Evolutionary conservation across 306 rosid genomes (phyloP).

Genomic region (Hippophae gyantsensis): DNA sequence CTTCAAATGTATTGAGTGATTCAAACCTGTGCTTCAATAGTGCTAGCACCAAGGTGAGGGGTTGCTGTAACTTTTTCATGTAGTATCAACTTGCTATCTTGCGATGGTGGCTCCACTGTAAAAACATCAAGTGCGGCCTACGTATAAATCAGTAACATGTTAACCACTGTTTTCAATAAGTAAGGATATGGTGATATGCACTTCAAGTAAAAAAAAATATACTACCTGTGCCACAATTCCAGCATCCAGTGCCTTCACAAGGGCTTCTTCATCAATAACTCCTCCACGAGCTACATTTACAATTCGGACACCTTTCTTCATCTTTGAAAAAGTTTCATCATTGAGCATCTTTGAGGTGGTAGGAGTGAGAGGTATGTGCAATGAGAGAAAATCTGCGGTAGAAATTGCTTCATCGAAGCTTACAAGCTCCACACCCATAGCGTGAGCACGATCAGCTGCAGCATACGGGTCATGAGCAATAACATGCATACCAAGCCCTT

Average conservation of each 20-base stretch:
- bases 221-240: slow-evolving; percentile 57
- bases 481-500: slow-evolving; percentile 67
- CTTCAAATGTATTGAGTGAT: slow-evolving; percentile 4
- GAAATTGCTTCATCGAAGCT: slow-evolving; percentile 51
- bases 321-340: slow-evolving; percentile 47
- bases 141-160: slow-evolving; percentile 4
- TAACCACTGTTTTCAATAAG: not conserved
- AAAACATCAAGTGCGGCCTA: slow-evolving; percentile 74
- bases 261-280: slow-evolving; percentile 65
- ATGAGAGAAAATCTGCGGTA: slow-evolving; percentile 58
- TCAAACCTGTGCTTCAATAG: slow-evolving; percentile 57
- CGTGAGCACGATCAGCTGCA: slow-evolving; percentile 56
- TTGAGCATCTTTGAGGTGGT: slow-evolving; percentile 54
- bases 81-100: slow-evolving; percentile 33
- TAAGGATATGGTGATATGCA: not conserved
- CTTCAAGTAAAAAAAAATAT: not conserved
- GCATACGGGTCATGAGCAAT: slow-evolving; percentile 65
- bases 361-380: slow-evolving; percentile 68
- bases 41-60: slow-evolving; percentile 76
- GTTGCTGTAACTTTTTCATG: slow-evolving; percentile 50
- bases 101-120: slow-evolving; percentile 57
- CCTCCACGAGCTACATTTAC: slow-evolving; percentile 73
- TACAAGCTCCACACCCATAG: slow-evolving; percentile 58
- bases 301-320: slow-evolving; percentile 60
- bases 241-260: slow-evolving; percentile 49